phyloP scores from a whole-genome alignment of 371 early-diverging fungal genomes.

The Lichtheimia hyalospora region DNA sequence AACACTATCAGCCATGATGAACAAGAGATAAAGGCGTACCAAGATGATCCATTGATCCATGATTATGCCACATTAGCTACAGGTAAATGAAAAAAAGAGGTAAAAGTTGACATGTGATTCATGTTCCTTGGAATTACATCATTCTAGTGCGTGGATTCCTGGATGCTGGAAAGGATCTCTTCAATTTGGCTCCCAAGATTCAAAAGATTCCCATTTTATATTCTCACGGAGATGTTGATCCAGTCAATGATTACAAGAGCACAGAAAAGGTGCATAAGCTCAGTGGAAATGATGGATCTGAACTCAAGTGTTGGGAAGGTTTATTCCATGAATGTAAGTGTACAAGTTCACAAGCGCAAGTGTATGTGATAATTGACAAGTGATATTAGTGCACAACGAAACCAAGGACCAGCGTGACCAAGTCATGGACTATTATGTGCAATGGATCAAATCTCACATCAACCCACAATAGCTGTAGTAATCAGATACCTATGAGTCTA shows the following conservation, averaged over 20 bases:
- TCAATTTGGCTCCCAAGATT: constrained; percentile 15
- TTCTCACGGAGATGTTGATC: constrained; percentile 51
- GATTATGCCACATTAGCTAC: constrained; percentile 40
- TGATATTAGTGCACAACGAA: constrained; percentile 49
- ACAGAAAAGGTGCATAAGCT: constrained; percentile 43
- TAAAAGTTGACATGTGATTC: not conserved
- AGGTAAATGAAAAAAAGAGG: constrained; percentile 23
- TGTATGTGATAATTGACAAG: not conserved
- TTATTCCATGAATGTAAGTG: constrained; percentile 55
- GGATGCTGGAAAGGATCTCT: constrained; percentile 26
- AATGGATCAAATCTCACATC: constrained; percentile 51
- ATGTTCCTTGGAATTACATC: not conserved
- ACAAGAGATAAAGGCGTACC: constrained; percentile 45
- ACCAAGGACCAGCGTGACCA: constrained; percentile 39
- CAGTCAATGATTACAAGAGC: constrained; percentile 37
- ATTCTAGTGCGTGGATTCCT: constrained; percentile 29
- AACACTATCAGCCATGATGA: constrained; percentile 48
- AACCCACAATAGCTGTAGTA: not conserved
- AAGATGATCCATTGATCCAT: constrained; percentile 58
- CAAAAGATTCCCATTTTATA: constrained; percentile 39
- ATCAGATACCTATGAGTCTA: constrained; percentile 1
- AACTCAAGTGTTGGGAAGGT: constrained; percentile 45
- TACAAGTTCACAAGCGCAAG: constrained; percentile 46
- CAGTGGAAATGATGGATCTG: constrained; percentile 42
- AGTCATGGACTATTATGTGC: constrained; percentile 47